Evolutionary conservation across 495 filamentous ascomycete genomes (phyloP), one percentile per base, ranked within the genome.

Genomic region (Aspergillus leporis): DNA sequence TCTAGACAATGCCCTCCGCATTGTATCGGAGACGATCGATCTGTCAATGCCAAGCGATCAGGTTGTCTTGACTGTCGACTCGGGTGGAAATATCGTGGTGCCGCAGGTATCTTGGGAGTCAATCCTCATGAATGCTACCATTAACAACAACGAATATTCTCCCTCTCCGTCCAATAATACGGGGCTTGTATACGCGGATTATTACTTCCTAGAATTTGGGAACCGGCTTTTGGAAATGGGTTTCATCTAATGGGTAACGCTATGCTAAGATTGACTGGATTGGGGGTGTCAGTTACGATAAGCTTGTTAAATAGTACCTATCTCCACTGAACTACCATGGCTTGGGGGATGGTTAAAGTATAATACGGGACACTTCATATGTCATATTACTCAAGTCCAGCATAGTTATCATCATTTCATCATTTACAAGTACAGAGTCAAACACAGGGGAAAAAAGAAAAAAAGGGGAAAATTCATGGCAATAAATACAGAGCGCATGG

Each of bases 101-200:
- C 51, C 51, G 12, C 21, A n/a, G 23, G 46, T 5, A 12, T 16
- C 19, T 7, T 53, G 51, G 51, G 67, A 69, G 19, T 48, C 64
- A 0, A 66, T 74, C 58, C 34, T 75, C 21, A 64, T 63, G 61
- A 71, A 74, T 36, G 75, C 71, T 3, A 79, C 76, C 0, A 70
- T 71, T 6, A 73, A 74, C 41, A 69, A 75, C 45, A 77, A 79
- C 46, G 61, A 66, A 1, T 45, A 63, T 0, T 53, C 61, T 19
- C 47, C 59, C 14, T 65, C 69, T 43, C 53, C 56, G 2, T 67
- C 74, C 32, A 69, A 72, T 47, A 60, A 76, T 50, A 70, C 71
- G 45, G 78, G 75, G 38, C 56, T 81, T 8, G 78, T 79, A 14
- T 81, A 81, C 68, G 78, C 70, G 0, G 76, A 78, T 61, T 81